A percentile compares a stretch with the other conserved stretches of the same genome.
These are phyloP conservation scores for Penicillium janthinellum DNA, from an alignment of 2,329 filamentous ascomycete genomes.

Conservation along the genomic window DNA sequence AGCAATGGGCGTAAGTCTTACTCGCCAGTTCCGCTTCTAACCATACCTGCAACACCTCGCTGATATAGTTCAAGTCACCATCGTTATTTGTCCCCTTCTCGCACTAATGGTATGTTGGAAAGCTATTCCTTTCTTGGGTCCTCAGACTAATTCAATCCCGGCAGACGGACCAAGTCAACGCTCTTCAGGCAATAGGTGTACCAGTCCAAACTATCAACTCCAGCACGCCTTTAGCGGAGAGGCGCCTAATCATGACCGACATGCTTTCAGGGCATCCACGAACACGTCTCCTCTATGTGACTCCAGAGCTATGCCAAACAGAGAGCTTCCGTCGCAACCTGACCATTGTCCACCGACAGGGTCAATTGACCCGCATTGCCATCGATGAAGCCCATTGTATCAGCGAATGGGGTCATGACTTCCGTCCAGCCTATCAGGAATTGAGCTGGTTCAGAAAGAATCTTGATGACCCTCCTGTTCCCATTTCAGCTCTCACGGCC, in stretches of 20 bases:
- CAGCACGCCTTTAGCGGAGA: constrained; percentile 68
- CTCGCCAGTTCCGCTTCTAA: neutral
- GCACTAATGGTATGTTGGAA: constrained; percentile 75
- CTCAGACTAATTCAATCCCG: neutral
- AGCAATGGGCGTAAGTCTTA: constrained; percentile 73
- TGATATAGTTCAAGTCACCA: constrained; percentile 64
- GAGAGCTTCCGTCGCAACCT: constrained; percentile 76
- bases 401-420: constrained; percentile 97
- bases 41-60: neutral
- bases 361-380: constrained; percentile 82
- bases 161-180: constrained; percentile 88
- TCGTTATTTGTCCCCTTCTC: constrained; percentile 85
- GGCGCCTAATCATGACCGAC: constrained; percentile 72
- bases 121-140: too few relatives aligned
- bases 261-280: constrained; percentile 84
- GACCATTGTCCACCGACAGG: constrained; percentile 72
- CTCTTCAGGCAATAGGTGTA: constrained; percentile 72
- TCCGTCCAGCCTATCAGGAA: constrained; percentile 86
- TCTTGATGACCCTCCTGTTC: constrained; percentile 71
- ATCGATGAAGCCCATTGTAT: constrained; percentile 97
- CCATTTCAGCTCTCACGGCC: constrained; percentile 89
- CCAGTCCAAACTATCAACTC: constrained; percentile 85
- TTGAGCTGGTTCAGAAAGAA: constrained; percentile 78
- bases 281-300: constrained; percentile 86
- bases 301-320: constrained; percentile 81